Evolutionary conservation across 768 basidiomycete species (phyloP), one percentile per base, ranked within the genome.

Genomic region (Pleurotus cornucopiae): DNA sequence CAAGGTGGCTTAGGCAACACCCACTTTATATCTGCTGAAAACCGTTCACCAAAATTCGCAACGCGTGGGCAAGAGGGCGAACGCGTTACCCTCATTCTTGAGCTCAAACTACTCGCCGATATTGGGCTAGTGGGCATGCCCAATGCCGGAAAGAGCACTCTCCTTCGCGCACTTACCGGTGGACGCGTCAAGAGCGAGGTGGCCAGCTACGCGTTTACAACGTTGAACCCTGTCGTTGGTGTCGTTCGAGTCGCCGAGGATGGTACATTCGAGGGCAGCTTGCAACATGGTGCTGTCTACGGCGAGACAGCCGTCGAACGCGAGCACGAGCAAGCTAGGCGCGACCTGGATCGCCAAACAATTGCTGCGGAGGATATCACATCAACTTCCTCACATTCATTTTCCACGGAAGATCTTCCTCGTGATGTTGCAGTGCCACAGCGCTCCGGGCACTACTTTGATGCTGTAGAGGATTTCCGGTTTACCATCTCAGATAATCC

Each of bases 401-500:
- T 21, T 14, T n/a, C 7, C 20, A 59, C 62, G 1, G 57, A 68
- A 20, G 49, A 62, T 38, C 64, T 70, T 9, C 54, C 68, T 12
- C 41, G 45, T 5, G 45, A 58, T 48, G 26, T 37, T 60, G 52
- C 47, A 54, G 59, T 63, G 58, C 62, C 56, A 37, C 59, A 63
- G 25, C 64, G 66, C n/a, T 62, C 72, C 34, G 82, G 82, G 0
- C 73, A 81, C 62, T 71, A 72, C 38, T 87, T 86, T 57, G 81
- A 86, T 63, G 62, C 82, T 30, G 75, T 76, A 43, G 95, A 98
- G 69, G 71, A 76, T 4, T 88, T 92, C 68, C 83, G 97, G 7
- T 97, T 98, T 76, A 97, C 94, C 12, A 86, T 99, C 61, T 91
- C 94, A 38, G 97, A 99, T 72, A 98, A 98, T 66, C 97, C 97